These are phyloP conservation scores for Cicer judaicum DNA, from an alignment of 306 rosid species.

Conservation along the genomic window DNA sequence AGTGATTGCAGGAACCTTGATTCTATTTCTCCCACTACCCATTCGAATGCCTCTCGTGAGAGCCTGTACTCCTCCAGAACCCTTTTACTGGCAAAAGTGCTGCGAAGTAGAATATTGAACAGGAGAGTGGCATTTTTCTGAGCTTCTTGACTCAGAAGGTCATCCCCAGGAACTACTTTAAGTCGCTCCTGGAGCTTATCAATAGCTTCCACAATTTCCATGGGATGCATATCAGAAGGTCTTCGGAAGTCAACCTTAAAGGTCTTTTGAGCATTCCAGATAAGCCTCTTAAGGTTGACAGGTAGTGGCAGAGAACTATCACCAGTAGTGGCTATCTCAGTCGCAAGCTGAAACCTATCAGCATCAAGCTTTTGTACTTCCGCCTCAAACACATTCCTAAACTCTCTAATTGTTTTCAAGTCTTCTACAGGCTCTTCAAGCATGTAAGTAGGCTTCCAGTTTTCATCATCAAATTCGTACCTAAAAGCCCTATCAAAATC, in stretches of 20 bases:
- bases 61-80: slow-evolving; percentile 96
- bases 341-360: slow-evolving; percentile 84
- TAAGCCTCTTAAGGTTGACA: slow-evolving; percentile 95
- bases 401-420: slow-evolving; percentile 92
- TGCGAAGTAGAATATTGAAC: slow-evolving; percentile 89
- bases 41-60: slow-evolving; percentile 97
- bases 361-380: slow-evolving; percentile 91
- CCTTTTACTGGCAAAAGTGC: slow-evolving; percentile 95
- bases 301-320: slow-evolving; percentile 93
- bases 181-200: slow-evolving; percentile 98
- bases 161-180: slow-evolving; percentile 97
- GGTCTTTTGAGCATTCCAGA: slow-evolving; percentile 97
- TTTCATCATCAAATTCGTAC: slow-evolving; percentile 89
- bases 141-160: slow-evolving; percentile 88
- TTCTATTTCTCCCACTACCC: slow-evolving; percentile 98
- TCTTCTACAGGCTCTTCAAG: slow-evolving; percentile 93
- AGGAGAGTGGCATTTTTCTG: slow-evolving; percentile 96
- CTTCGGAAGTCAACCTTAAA: slow-evolving; percentile 93
- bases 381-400: slow-evolving; percentile 95
- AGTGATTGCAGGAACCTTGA: slow-evolving; percentile 95
- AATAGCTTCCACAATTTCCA: slow-evolving; percentile 99
- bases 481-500: slow-evolving; percentile 85
- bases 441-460: slow-evolving; percentile 97
- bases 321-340: slow-evolving; percentile 85
- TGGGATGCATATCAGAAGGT: slow-evolving; percentile 98